Evolutionary conservation across 2,329 filamentous ascomycete species (phyloP), one percentile per base, ranked within the genome.

Genomic region (Passalora sequoiae): DNA sequence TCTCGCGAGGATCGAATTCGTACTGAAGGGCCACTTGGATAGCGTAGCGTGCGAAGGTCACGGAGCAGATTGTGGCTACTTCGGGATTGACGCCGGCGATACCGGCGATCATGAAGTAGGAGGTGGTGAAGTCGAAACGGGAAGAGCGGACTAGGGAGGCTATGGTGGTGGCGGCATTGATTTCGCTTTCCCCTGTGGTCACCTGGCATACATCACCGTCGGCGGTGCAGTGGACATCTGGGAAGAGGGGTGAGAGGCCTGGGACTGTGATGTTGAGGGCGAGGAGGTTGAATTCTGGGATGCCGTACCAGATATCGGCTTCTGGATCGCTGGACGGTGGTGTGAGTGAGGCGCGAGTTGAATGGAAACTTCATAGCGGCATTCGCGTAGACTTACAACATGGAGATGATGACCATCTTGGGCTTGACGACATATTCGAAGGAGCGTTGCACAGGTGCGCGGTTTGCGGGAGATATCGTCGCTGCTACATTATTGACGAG

Each of bases 1-100:
- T 76, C 48, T 86, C 83, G 24, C 84, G 76, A 1, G 76, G 68
- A 54, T 88, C 84, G 48, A 89, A 77, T 63, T 89, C 84, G 52
- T 87, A 85, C 62, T 89, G 84, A 40, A 88, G 69, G 0, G 80
- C 83, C 2, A 87, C 83, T 59, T 89, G 85, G 4, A 89, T 74
- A 0, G 83, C 77, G 58, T 80, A 89, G 16, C 77, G 75, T 27
- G 80, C 76, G 41, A 89, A 77, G 1, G 81, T 81, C 0, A 86
- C 83, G 29, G 76, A 75, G 32, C 76, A 78, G 4, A 84, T 70
- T 0, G 84, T 86, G 16, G 74, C 79, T 19, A 78, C 42, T 38
- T 46, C 76, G 1, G 84, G 85, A 61, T 79, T 87, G 31, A 86
- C 72, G n/a, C 85, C 84, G 1, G 80, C 84, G 49, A 89, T 88